A percentile compares a stretch with the other conserved stretches of the same genome.
phyloP scores from a whole-genome alignment of 371 early-diverging fungal species.

The Mortierella sp. region DNA sequence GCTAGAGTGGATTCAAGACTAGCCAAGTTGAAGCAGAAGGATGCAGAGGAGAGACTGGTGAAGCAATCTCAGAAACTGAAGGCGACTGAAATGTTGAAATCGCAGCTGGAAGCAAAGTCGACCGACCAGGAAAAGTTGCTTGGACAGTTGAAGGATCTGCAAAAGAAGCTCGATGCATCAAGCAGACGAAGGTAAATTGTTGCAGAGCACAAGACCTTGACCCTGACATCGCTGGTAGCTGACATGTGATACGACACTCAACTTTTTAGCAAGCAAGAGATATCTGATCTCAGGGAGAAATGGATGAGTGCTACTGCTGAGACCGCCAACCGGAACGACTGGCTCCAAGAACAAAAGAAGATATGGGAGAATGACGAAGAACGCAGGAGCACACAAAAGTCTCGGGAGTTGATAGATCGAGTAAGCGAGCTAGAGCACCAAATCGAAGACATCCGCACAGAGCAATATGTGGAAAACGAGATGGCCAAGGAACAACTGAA shows the following conservation, averaged over 20 bases:
- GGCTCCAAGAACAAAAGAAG: slow-evolving; percentile 20
- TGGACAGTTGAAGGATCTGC: slow-evolving; percentile 8
- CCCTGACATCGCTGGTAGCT: too few species aligned
- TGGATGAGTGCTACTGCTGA: slow-evolving; percentile 33
- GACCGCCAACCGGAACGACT: neutral
- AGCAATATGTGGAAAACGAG: slow-evolving; percentile 21
- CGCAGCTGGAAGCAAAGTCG: slow-evolving; percentile 19
- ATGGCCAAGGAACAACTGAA: slow-evolving; percentile 27
- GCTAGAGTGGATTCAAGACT: slow-evolving; percentile 1
- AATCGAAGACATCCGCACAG: slow-evolving; percentile 24
- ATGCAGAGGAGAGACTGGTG: slow-evolving; percentile 7
- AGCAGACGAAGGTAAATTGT: neutral
- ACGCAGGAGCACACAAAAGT: neutral
- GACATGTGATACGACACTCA: too few species aligned
- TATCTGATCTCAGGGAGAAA: slow-evolving; percentile 8
- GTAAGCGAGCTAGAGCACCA: slow-evolving; percentile 28
- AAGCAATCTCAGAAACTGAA: slow-evolving; percentile 9
- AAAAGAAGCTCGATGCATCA: slow-evolving; percentile 12
- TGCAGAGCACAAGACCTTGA: neutral
- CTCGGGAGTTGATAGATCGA: slow-evolving; percentile 7
- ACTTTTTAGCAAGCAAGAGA: slow-evolving; percentile 17
- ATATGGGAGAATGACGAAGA: slow-evolving; percentile 24
- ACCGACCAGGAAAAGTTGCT: slow-evolving; percentile 1
- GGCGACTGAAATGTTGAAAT: slow-evolving; percentile 27
- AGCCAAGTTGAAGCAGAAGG: slow-evolving; percentile 15